phyloP scores from a whole-genome alignment of 768 basidiomycete genomes.

The Leccinum subgranulosum region DNA sequence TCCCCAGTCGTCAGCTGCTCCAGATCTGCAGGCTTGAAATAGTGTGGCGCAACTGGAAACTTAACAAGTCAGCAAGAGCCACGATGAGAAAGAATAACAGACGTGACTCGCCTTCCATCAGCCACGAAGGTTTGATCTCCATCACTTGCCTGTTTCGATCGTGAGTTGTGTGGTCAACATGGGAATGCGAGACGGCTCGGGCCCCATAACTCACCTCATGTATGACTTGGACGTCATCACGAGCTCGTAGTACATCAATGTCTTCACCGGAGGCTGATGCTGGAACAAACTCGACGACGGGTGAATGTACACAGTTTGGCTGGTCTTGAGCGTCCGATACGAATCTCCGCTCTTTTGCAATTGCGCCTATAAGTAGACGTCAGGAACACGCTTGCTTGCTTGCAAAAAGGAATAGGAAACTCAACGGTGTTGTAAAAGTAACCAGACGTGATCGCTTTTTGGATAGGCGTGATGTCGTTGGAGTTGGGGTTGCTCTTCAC shows the following conservation, averaged over 20 bases:
- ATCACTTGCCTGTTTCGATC: constrained; percentile 70
- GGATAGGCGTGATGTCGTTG: constrained; percentile 88
- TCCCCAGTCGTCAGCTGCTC: constrained; percentile 78
- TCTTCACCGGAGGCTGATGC: constrained; percentile 88
- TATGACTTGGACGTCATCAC: constrained; percentile 96
- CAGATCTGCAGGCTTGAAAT: constrained; percentile 84
- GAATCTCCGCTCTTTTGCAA: constrained; percentile 96
- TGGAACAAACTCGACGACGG: constrained; percentile 96
- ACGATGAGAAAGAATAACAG: neutral
- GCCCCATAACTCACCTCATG: constrained; percentile 54
- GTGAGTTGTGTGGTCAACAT: neutral
- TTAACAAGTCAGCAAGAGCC: neutral
- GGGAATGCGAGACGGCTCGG: neutral
- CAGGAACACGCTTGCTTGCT: neutral
- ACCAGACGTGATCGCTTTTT: constrained; percentile 92
- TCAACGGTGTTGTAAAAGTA: constrained; percentile 92
- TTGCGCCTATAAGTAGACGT: constrained; percentile 57
- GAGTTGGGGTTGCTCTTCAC: constrained; percentile 85
- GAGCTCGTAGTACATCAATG: constrained; percentile 91
- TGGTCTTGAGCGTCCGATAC: constrained; percentile 94
- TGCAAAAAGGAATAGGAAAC: no score
- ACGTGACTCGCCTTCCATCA: constrained; percentile 71
- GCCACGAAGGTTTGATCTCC: constrained; percentile 97
- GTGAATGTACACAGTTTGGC: constrained; percentile 95
- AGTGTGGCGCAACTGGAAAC: constrained; percentile 84